Percentiles rank a stretch among this genome's conserved stretches.
These are phyloP conservation scores for Neonectria hederae DNA, from an alignment of 2,329 filamentous ascomycete species.

Conservation along the genomic window DNA sequence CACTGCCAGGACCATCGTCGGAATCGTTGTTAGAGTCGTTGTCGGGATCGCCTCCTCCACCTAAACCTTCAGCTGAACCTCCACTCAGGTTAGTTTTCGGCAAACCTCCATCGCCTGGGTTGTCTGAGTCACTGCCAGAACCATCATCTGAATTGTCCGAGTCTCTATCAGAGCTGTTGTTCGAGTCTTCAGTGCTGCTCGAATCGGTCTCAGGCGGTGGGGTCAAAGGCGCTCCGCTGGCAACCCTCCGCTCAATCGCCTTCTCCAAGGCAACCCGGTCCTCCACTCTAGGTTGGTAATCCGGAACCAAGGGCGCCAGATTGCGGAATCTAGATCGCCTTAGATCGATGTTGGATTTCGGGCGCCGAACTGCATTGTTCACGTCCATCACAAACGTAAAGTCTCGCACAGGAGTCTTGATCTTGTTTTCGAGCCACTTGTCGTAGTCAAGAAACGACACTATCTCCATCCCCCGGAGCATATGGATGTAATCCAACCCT, in stretches of 20 bases:
- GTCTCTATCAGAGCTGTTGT: not conserved
- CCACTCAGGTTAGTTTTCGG: not conserved
- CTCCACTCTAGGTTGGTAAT: conserved; percentile 12
- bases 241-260: not conserved
- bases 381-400: conserved; percentile 43
- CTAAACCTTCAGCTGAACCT: not conserved
- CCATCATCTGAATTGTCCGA: not conserved
- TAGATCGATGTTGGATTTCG: conserved; percentile 24
- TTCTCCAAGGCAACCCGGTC: conserved; percentile 3
- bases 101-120: not conserved
- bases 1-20: conserved; percentile 1
- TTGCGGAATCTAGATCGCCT: conserved; percentile 31
- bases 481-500: conserved; percentile 55
- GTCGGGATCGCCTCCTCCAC: not conserved
- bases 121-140: not conserved
- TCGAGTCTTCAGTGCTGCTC: not conserved
- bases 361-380: conserved; percentile 33
- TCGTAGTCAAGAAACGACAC: conserved; percentile 55
- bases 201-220: not conserved
- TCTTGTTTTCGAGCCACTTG: conserved; percentile 23
- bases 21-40: conserved; percentile 3
- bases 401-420: conserved; percentile 40
- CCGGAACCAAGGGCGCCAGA: conserved; percentile 32
- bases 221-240: not conserved
- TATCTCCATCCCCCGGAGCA: conserved; percentile 55